These are phyloP conservation scores for Ceratocystis cacaofunesta DNA, from an alignment of 2,329 filamentous ascomycete species.

Conservation along the genomic window DNA sequence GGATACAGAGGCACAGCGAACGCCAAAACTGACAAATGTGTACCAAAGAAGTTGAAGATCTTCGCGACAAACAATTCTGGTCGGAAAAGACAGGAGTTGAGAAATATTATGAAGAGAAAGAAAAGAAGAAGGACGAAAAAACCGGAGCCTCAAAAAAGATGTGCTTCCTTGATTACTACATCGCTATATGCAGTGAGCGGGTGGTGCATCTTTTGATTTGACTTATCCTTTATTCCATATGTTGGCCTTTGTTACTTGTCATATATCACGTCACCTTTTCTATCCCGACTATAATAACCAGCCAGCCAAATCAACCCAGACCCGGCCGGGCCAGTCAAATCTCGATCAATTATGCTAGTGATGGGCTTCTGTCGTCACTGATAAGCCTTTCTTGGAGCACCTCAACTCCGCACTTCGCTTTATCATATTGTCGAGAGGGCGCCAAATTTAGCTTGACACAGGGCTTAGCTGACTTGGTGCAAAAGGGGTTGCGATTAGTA, in stretches of 20 bases:
- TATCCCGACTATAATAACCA: not conserved
- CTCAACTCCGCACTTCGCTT: not conserved
- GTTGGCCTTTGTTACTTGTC: not conserved
- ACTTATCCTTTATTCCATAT: not conserved
- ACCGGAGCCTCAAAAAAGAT: slow-evolving; percentile 7
- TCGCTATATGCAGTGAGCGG: not conserved
- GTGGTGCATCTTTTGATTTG: not conserved
- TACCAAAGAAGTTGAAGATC: not conserved
- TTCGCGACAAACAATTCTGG: not conserved
- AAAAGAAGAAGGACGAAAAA: not conserved
- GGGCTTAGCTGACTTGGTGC: not conserved
- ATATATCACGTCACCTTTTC: not conserved
- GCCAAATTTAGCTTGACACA: not conserved
- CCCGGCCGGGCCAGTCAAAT: not conserved
- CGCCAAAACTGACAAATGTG: not conserved
- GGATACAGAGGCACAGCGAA: not conserved
- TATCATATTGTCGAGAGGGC: not conserved
- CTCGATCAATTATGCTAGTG: not conserved
- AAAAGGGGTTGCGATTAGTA: too few relatives aligned
- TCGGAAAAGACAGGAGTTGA: not conserved
- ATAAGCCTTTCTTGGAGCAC: not conserved
- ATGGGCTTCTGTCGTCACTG: not conserved
- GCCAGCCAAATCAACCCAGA: not conserved
- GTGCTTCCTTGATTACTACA: not conserved
- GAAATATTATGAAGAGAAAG: not conserved